Evolutionary conservation across 768 basidiomycete genomes (phyloP), one percentile per base, ranked within the genome.

Genomic region (Termitomyces sp.): DNA sequence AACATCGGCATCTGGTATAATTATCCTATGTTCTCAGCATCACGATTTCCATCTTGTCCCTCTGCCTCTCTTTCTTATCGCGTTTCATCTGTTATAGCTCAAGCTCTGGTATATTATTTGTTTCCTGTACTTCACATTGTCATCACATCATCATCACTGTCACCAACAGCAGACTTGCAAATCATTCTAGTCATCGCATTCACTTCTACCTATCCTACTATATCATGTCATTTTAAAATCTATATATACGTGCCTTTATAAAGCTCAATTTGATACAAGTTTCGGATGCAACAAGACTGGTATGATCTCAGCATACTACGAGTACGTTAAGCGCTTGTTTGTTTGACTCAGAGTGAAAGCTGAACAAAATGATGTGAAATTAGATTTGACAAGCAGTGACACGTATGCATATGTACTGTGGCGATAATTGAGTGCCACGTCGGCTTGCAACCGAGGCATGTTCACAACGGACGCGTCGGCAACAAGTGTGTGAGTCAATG

Each of bases 11-110:
- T 47, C 26, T 45, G 45, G 12, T 51, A 28, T 53, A 50, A 56
- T 57, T 28, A 48, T 35, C 26, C 53, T 55, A 38, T 54, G 52
- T 60, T 60, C 59, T 52, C 59, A 60, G 26, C 55, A 57, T 57
- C 59, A 14, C 48, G 10, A 41, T 42, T 41, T 32, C 46, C 24
- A 42, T 56, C 49, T 40, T 49, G 22, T 24, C 24, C 55, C 43
- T 48, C 9, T 35, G 58, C 58, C 55, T 37, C 37, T 57, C 43
- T 22, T 19, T 51, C 37, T 24, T 45, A 52, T 54, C 46, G 38
- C 30, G 58, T 59, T 59, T 59, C 58, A 45, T 30, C 43, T 44
- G 30, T 40, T 52, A n/a, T 49, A 37, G 24, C 35, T 35, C 34
- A n/a, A 15, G 45, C 35, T 56, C 52, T 56, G 41, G 40, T 52